Percentiles rank a stretch among this genome's conserved stretches.
Evolutionary conservation across 1,284 basidiomycete genomes (phyloP).

Genomic region (Inonotus hispidus): DNA sequence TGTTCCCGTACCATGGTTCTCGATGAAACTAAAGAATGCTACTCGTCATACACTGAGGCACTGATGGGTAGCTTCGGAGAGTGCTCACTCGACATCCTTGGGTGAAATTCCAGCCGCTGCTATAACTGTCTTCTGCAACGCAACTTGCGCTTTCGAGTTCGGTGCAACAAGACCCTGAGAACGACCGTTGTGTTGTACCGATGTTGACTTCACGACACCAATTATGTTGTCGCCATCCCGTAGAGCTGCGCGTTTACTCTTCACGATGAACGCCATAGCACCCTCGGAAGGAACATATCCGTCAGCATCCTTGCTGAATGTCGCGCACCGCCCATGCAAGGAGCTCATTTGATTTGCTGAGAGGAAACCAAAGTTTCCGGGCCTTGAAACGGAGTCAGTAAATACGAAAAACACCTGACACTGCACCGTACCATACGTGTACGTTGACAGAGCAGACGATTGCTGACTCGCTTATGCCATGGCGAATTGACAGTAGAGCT

Average conservation of each 20-base stretch:
- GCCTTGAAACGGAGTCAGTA: constrained; percentile 10
- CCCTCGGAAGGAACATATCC: constrained; percentile 33
- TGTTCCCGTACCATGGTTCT: constrained; percentile 36
- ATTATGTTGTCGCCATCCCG: constrained; percentile 33
- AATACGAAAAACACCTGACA: neutral
- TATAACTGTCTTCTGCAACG: constrained; percentile 29
- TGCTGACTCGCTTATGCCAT: constrained; percentile 31
- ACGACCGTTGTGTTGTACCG: constrained; percentile 31
- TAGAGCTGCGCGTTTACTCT: constrained; percentile 30
- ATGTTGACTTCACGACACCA: constrained; percentile 30
- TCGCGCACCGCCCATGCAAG: constrained; percentile 32
- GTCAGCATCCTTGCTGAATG: constrained; percentile 32
- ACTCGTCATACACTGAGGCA: neutral
- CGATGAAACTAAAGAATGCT: constrained; percentile 28
- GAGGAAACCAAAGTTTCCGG: constrained; percentile 21
- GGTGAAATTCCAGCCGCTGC: constrained; percentile 27
- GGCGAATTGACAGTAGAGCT: constrained; percentile 31
- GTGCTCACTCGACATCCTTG: constrained; percentile 31
- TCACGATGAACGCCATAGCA: constrained; percentile 30
- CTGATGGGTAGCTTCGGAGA: neutral
- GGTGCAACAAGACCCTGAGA: constrained; percentile 35
- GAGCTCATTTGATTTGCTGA: constrained; percentile 35
- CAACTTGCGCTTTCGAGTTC: constrained; percentile 30
- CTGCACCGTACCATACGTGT: constrained; percentile 27
- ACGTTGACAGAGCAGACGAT: constrained; percentile 32